Evolutionary conservation across 441 rosid genomes (phyloP).

Genomic region (Croton laevigatus): DNA sequence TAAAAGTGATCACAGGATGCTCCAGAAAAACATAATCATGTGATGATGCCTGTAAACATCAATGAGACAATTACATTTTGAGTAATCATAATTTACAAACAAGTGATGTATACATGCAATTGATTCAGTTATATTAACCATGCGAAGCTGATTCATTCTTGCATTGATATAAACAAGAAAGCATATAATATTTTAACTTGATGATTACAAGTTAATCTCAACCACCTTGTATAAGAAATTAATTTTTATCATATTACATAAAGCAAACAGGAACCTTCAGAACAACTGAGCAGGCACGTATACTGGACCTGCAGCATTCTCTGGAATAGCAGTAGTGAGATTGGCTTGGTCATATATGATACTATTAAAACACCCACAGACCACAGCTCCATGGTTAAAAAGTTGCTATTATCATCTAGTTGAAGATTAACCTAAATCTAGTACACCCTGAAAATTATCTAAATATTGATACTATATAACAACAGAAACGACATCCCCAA

Average conservation of each 20-base stretch:
- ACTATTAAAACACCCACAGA: too few species aligned
- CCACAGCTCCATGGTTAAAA: too few species aligned
- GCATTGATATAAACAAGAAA: background rate
- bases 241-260: background rate
- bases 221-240: background rate
- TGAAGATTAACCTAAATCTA: background rate
- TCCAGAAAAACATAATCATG: background rate
- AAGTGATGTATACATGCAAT: background rate
- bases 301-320: background rate
- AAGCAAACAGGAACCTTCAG: background rate
- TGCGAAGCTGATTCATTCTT: background rate
- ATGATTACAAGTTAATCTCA: background rate
- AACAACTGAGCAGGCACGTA: background rate
- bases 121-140: background rate
- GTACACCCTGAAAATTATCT: background rate
- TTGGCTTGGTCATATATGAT: background rate
- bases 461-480: background rate
- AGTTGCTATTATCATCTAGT: background rate
- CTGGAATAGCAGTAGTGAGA: background rate
- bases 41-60: background rate
- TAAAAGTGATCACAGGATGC: background rate
- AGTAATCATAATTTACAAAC: background rate
- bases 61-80: background rate
- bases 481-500: background rate
- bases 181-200: background rate